Base-by-base conservation (phyloP, 345 rosid species). In the Brassica cretica region DNA sequence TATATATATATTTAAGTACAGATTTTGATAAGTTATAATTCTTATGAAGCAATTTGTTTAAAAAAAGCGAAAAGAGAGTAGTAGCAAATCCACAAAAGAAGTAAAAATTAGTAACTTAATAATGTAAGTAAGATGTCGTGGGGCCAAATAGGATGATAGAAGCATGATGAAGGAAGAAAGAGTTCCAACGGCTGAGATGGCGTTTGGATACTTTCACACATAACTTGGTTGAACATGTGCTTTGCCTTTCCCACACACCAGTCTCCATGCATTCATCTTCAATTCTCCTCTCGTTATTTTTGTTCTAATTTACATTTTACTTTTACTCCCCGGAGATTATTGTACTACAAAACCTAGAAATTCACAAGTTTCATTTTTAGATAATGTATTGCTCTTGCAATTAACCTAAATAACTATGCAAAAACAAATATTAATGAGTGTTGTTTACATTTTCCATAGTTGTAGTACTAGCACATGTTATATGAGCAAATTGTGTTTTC, bases 161-260 rank as follows among this genome's bases (percentile, higher is more conserved):
- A 79, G 71, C 66, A 74, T 73, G 82, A 74, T 37, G 74, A 79
- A 39, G 60, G 49, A 60, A 68, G 39, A 39, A 68, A 73, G 29
- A 51, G 66, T 63, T 79, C 82, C 37, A 68, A 73, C 74, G 82
- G 75, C 61, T 51, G 71, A 73, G 74, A 79, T 18, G 2, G 35
- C 8, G 24, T 32, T 14, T 11, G 6, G 35, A 44, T 12, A 3
- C 0, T 78, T 35, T 65, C 32, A 16, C 72, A 67, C 62, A 44
- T 44, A 72, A 79, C 69, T 33, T 63, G 60, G 81, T 78, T 64
- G 75, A 70, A 67, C 62, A 71, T 78, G 73, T 66, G 68, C 69
- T 67, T 79, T 73, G 82, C 78, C 66, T 51, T 79, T 73, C 74
- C 70, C 70, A 78, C 82, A 78, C 77, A 49, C 56, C 56, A 49